Conservation (phyloP, 2,329 filamentous ascomycete species). For the Exophiala alcalophila region DNA sequence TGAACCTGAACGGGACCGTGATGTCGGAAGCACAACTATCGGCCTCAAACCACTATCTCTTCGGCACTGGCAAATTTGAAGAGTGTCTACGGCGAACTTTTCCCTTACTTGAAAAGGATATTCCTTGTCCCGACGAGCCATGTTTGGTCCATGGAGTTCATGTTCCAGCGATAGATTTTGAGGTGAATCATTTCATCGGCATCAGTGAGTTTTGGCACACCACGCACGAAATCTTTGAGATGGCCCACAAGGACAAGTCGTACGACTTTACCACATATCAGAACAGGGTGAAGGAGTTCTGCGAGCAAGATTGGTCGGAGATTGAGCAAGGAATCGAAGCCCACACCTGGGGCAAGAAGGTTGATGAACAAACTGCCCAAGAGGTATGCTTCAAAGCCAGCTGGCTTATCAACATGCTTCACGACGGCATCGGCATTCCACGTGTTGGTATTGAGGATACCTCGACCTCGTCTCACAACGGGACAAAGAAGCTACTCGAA, state of each 20-base stretch:
- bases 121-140: constrained; percentile 74
- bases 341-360: constrained; percentile 71
- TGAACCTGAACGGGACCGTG: constrained; percentile 67
- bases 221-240: constrained; percentile 87
- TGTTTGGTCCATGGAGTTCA: constrained; percentile 90
- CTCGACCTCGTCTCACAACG: constrained; percentile 58
- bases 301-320: constrained; percentile 73
- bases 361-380: constrained; percentile 69
- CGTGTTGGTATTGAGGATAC: constrained; percentile 72
- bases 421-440: constrained; percentile 93
- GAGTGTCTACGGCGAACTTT: constrained; percentile 80
- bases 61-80: constrained; percentile 83
- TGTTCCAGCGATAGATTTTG: constrained; percentile 92
- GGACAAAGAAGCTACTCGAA: constrained; percentile 67
- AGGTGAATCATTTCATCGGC: constrained; percentile 95
- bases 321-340: constrained; percentile 66
- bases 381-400: constrained; percentile 97
- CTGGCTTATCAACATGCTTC: constrained; percentile 94
- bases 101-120: constrained; percentile 85
- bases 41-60: constrained; percentile 47
- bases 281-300: constrained; percentile 77
- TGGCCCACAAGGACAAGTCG: constrained; percentile 69
- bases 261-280: constrained; percentile 94
- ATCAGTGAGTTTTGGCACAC: constrained; percentile 99
- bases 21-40: constrained; percentile 39